Base-by-base conservation (phyloP, 2,329 filamentous ascomycete species). In the Cladosporium halotolerans region DNA sequence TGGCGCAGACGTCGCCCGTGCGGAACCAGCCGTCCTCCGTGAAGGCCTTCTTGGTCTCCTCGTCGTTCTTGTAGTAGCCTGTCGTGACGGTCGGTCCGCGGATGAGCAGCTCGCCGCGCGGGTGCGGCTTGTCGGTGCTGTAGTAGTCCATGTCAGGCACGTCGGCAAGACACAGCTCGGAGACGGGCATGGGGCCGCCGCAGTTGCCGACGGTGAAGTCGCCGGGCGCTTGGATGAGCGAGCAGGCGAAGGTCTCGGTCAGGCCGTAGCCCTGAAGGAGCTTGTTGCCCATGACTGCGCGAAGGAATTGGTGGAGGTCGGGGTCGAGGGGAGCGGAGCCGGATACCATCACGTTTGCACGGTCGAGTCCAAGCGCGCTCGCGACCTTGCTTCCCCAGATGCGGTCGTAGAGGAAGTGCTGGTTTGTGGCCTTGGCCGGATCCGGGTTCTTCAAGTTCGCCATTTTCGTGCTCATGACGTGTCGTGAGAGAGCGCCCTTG, bases 1-100 rank as follows among this genome's bases (percentile, higher is more conserved):
- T 78, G 59, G 84, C 81, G 66, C 84, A 89, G 60, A 99, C 92
- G 65, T 99, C 93, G 52, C 93, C 93, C 0, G 90, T 96, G 69
- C 88, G 87, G 81, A 99, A 97, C 93, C 93, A 99, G 57, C 93
- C 93, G 60, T 96, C 90, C 32, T 85, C 76, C 8, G 92, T 89
- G 43, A 97, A 77, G 0, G 85, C 78, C 72, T 93, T 93, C 55
- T 76, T 73, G 1, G 92, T 97, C 78, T 96, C 92, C 58, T 87
- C 89, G 0, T 84, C 79, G 71, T 95, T 95, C 75, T 89, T 89
- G 78, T 85, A 92, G 74, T 99, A 99, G 68, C 89, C 88, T 49
- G 74, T 76, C 79, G 97, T 96, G 52, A 91, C 76, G 57, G 80
- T 80, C n/a, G 84, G 82, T 1, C 91, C 89, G 41, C 92, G 83